phyloP scores from a whole-genome alignment of 306 rosid genomes.

The Cucurbita argyrosperma region DNA sequence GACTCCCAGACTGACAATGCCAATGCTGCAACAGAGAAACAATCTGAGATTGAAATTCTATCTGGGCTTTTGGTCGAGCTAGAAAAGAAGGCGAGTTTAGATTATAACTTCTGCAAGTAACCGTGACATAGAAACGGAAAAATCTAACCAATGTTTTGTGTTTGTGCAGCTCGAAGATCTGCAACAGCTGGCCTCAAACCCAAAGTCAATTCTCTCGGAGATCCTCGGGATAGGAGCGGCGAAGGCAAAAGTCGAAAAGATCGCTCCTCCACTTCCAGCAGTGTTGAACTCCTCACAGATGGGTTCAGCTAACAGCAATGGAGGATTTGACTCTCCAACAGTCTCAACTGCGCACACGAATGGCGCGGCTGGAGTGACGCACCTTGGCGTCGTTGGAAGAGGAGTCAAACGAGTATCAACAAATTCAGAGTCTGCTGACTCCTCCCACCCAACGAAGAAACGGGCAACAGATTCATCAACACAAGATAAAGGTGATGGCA shows the following conservation, averaged over 20 bases:
- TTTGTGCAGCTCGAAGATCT: conserved; percentile 85
- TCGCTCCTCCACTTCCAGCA: conserved; percentile 28
- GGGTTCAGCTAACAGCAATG: conserved; percentile 42
- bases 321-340: conserved; percentile 73
- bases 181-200: conserved; percentile 58
- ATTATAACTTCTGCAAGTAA: not conserved
- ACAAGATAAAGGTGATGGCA: conserved; percentile 42
- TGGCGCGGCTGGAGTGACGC: conserved; percentile 68
- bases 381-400: conserved; percentile 95
- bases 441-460: conserved; percentile 43
- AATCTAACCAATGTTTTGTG: not conserved
- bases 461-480: conserved; percentile 38
- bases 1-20: conserved; percentile 26
- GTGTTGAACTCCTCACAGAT: conserved; percentile 41
- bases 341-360: conserved; percentile 68
- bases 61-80: conserved; percentile 64
- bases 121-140: not conserved
- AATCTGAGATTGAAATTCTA: conserved; percentile 72
- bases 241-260: conserved; percentile 32
- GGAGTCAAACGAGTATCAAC: conserved; percentile 70
- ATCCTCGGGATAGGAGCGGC: conserved; percentile 52
- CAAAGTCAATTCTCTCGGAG: conserved; percentile 67
- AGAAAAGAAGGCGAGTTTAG: conserved; percentile 62
- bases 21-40: conserved; percentile 31
- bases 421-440: conserved; percentile 30